Base-by-base conservation (phyloP, 257 asterid genomes). In the Primulina huaijiensis region DNA sequence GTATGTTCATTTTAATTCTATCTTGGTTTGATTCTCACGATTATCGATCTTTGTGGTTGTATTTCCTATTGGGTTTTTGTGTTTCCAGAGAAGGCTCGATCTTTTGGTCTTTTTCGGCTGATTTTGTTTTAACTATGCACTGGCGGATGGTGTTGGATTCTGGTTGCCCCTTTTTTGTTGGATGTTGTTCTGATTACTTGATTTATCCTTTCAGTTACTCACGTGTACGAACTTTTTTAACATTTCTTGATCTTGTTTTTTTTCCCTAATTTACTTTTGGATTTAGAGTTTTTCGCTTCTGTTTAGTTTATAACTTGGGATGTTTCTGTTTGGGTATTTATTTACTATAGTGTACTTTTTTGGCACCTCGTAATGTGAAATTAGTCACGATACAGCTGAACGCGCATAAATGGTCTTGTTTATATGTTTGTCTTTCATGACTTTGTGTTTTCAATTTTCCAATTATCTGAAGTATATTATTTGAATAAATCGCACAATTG, bases 31-130 rank as follows among this genome's bases (percentile, higher is more conserved):
- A 72, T 79, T 78, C 73, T 60, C 19, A 65, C 2, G 16, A 72
- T 72, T 72, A 43, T 76, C 70, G 79, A 82, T 82, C 83, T 60
- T 50, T 46, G 62, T 64, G 16, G 34, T 76, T 69, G 53, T 62
- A 5, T 72, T 58, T 27, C 21, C 76, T 72, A 70, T 70, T 71
- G 69, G 64, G 60, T 60, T 65, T 69, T 64, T 25, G 65, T 29
- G 65, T 62, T 56, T 21, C 50, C 21, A 20, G 27, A 59, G 58
- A 67, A 64, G 77, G 62, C 69, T 67, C 78, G 87, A 82, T 89
- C 88, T 73, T 78, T 70, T 70, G 72, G 79, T 60, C 74, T 71
- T 67, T 78, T 16, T 27, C 68, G 17, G 67, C 71, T 68, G 80
- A 72, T 60, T 38, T 77, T 60, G 75, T 72, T 68, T 73, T 67